Percentiles rank a stretch among this genome's conserved stretches.
Evolutionary conservation across 2,329 filamentous ascomycete species (phyloP).

Genomic region (Lachnellula suecica): DNA sequence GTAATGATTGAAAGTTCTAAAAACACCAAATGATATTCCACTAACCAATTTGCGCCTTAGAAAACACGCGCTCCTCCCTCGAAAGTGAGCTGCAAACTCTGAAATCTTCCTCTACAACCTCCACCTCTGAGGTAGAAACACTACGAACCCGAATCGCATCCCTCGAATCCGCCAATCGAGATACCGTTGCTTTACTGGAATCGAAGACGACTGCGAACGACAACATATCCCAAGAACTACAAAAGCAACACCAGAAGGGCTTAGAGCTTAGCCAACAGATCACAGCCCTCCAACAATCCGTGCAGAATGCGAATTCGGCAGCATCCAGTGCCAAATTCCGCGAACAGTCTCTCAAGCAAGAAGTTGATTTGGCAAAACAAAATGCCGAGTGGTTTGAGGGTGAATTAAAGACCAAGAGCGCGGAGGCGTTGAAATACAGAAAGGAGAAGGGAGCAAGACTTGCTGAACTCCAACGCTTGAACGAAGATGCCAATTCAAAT

Average conservation of each 20-base stretch:
- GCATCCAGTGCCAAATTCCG: conserved; percentile 83
- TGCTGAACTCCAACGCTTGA: conserved; percentile 80
- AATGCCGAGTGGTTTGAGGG: conserved; percentile 92
- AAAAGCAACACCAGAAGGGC: conserved; percentile 85
- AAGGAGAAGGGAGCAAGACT: conserved; percentile 94
- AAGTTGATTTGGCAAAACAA: conserved; percentile 82
- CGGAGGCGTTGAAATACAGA: conserved; percentile 83
- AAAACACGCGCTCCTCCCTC: conserved; percentile 71
- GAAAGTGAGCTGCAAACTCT: conserved; percentile 80
- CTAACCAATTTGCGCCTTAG: conserved; percentile 44
- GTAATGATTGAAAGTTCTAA: conserved; percentile 51
- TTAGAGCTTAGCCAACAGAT: conserved; percentile 82
- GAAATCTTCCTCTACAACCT: conserved; percentile 72
- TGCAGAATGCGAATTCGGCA: conserved; percentile 78
- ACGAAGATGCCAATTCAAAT: conserved; percentile 78
- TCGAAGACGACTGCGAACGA: conserved; percentile 87
- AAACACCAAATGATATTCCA: not conserved
- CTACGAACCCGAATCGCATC: conserved; percentile 81
- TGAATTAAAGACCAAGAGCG: conserved; percentile 86
- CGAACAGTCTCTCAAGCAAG: conserved; percentile 86
- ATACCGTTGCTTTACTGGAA: conserved; percentile 85
- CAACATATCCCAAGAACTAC: conserved; percentile 79
- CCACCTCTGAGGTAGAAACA: conserved; percentile 71
- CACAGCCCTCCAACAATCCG: conserved; percentile 75
- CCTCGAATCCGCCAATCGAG: conserved; percentile 88